Percentiles rank a stretch among this genome's conserved stretches.
Conservation (phyloP, 2,329 filamentous ascomycete genomes). For the Apiospora phragmitis region DNA sequence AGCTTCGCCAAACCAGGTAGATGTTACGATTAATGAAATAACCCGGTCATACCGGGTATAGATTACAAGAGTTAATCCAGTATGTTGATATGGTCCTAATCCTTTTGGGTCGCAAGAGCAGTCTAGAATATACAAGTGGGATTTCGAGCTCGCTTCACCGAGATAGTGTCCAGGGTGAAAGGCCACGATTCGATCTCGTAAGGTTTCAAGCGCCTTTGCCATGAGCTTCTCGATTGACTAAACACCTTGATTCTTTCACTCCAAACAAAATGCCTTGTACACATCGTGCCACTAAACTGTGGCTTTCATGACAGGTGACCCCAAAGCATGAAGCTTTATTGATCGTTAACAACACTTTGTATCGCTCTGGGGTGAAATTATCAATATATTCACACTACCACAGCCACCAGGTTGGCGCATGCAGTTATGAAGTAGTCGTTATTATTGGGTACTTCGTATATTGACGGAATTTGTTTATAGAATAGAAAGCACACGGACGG, state of each 20-base stretch:
- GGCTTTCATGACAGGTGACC: no score
- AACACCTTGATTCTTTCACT: neutral
- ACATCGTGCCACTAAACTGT: neutral
- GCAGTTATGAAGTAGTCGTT: no score
- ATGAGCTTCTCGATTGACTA: neutral
- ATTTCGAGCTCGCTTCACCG: neutral
- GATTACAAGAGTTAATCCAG: neutral
- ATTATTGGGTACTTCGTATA: no score
- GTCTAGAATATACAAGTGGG: neutral
- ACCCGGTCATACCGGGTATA: neutral
- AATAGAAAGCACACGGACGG: no score
- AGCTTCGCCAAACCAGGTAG: neutral
- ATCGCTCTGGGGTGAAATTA: no score
- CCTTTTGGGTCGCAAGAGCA: neutral
- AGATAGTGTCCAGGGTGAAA: neutral
- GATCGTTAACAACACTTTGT: no score
- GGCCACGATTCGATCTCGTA: neutral
- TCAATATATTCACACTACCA: no score
- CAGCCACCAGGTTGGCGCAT: neutral
- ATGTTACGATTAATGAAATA: slow-evolving; percentile 4
- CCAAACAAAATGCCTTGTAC: neutral
- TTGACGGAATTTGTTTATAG: no score
- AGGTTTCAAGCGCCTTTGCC: neutral
- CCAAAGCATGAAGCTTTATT: no score
- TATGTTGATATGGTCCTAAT: neutral